A percentile compares a stretch with the other conserved stretches of the same genome.
Evolutionary conservation across 2,329 filamentous ascomycete genomes (phyloP).

Genomic region (Paraphoma sp.): DNA sequence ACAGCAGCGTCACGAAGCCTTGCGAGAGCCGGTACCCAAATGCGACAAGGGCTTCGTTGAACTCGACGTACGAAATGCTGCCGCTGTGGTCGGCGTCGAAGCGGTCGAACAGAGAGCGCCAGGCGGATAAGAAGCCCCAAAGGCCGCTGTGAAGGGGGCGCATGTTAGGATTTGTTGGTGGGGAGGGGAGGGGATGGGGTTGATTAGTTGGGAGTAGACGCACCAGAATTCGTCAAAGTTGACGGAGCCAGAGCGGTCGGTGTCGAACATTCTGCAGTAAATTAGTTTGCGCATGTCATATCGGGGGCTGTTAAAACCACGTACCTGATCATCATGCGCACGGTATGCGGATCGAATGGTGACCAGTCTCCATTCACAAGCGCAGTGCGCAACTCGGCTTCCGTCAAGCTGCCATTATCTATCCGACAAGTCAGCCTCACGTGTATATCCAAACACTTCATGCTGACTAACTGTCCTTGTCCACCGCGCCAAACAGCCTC

Average conservation of each 20-base stretch:
- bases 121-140: conserved; percentile 94
- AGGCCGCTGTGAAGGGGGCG: conserved; percentile 63
- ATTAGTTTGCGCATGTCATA: not conserved
- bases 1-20: conserved; percentile 83
- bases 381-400: conserved; percentile 84
- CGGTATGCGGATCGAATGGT: conserved; percentile 89
- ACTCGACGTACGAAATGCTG: conserved; percentile 85
- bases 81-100: conserved; percentile 90
- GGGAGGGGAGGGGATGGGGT: not conserved
- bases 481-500: conserved; percentile 87
- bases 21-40: conserved; percentile 92
- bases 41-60: conserved; percentile 83
- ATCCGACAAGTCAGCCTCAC: conserved; percentile 16
- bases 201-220: conserved; percentile 5
- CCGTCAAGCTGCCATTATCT: conserved; percentile 82
- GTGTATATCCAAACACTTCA: not conserved
- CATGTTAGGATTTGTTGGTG: conserved; percentile 8
- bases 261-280: conserved; percentile 83
- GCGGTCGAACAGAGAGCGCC: conserved; percentile 92
- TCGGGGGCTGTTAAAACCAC: not conserved
- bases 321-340: conserved; percentile 91
- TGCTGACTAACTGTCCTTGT: conserved; percentile 71
- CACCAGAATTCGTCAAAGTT: conserved; percentile 93
- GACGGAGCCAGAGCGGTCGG: conserved; percentile 85
- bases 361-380: conserved; percentile 97